phyloP scores from a whole-genome alignment of 2,329 filamentous ascomycete species.

The Neophaeococcomyces aloes region DNA sequence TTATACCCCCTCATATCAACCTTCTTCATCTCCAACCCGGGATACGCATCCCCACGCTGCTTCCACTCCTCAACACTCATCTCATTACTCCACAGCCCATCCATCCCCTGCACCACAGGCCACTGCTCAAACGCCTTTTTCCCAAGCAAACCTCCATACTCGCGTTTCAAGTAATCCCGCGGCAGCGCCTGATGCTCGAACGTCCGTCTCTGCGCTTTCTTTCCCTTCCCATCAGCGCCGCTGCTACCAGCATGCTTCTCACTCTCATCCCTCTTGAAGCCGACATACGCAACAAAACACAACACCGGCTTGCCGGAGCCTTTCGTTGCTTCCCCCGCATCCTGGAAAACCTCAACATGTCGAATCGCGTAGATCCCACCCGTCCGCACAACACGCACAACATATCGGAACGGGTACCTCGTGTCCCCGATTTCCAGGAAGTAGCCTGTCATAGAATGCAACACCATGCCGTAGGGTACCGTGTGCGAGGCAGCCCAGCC shows the following conservation, averaged over 20 bases:
- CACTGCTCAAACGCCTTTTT: slow-evolving; percentile 28
- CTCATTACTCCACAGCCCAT: slow-evolving; percentile 29
- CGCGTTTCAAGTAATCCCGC: slow-evolving; percentile 20
- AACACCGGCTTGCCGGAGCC: slow-evolving; percentile 9
- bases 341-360: slow-evolving; percentile 42
- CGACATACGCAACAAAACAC: slow-evolving; percentile 15
- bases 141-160: slow-evolving; percentile 25
- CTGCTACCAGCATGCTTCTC: slow-evolving; percentile 4
- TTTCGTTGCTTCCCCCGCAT: slow-evolving; percentile 20
- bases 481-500: slow-evolving; percentile 48
- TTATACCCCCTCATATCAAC: slow-evolving; percentile 45
- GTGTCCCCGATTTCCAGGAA: slow-evolving; percentile 41
- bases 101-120: slow-evolving; percentile 26
- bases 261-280: slow-evolving; percentile 18
- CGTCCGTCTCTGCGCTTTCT: slow-evolving; percentile 9
- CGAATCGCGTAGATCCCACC: slow-evolving; percentile 44
- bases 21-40: slow-evolving; percentile 40
- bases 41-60: slow-evolving; percentile 26
- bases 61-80: slow-evolving; percentile 22
- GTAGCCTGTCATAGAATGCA: slow-evolving; percentile 45
- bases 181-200: slow-evolving; percentile 20
- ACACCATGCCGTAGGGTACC: slow-evolving; percentile 38
- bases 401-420: slow-evolving; percentile 41
- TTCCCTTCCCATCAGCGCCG: slow-evolving; percentile 5
- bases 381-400: slow-evolving; percentile 41